These are phyloP conservation scores for Rhodotorula graminis DNA, from an alignment of 768 basidiomycete species.

Conservation along the genomic window DNA sequence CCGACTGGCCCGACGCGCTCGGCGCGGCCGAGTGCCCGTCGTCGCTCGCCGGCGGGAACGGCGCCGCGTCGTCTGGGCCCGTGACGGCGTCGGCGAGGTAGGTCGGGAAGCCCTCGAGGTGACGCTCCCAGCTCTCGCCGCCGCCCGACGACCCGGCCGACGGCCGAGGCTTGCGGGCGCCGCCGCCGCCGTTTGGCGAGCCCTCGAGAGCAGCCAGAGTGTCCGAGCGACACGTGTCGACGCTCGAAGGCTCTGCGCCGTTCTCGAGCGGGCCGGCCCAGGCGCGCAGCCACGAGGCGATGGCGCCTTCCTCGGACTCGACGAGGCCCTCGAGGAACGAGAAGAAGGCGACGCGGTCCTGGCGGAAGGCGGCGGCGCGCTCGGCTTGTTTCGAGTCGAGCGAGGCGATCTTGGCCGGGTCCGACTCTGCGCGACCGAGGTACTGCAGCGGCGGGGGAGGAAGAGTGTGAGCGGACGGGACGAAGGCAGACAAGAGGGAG, in stretches of 20 bases:
- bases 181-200: too few relatives aligned
- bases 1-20: background rate
- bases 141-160: background rate
- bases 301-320: constrained; percentile 29
- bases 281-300: constrained; percentile 21
- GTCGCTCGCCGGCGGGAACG: background rate
- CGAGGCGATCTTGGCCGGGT: constrained; percentile 11
- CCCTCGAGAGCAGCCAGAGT: background rate
- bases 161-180: background rate
- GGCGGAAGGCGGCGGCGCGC: constrained; percentile 17
- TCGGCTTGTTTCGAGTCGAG: constrained; percentile 37
- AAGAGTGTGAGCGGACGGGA: background rate
- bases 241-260: background rate
- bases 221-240: background rate
- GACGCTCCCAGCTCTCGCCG: background rate
- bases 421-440: constrained; percentile 15
- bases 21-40: background rate
- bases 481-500: too few relatives aligned
- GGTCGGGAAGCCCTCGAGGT: background rate
- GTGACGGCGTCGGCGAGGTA: background rate
- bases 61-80: background rate
- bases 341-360: constrained; percentile 36
- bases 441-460: constrained; percentile 26
- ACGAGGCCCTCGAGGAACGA: constrained; percentile 33
- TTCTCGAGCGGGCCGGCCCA: constrained; percentile 16